These are phyloP conservation scores for Penicillium sp. DNA, from an alignment of 2,329 filamentous ascomycete species.

Conservation along the genomic window DNA sequence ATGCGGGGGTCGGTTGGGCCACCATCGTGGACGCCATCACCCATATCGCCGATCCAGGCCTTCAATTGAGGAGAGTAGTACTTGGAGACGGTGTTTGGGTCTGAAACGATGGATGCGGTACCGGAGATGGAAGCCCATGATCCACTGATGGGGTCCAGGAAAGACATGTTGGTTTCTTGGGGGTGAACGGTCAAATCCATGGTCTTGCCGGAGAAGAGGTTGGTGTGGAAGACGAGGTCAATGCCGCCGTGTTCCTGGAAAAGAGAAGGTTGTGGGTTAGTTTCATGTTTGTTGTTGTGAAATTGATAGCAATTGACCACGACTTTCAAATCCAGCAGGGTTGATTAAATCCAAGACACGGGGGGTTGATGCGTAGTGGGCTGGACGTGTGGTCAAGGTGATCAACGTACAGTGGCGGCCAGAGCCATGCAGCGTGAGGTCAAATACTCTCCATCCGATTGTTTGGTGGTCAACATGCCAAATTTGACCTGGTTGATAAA, in stretches of 20 bases:
- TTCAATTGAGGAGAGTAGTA: slow-evolving; percentile 69
- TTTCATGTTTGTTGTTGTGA: not conserved
- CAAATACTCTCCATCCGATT: slow-evolving; percentile 57
- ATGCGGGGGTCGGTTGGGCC: slow-evolving; percentile 76
- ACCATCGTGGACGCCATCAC: slow-evolving; percentile 76
- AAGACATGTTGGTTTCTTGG: slow-evolving; percentile 70
- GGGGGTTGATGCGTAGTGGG: no score
- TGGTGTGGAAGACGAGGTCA: slow-evolving; percentile 85
- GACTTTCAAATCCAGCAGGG: no score
- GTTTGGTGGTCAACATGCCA: slow-evolving; percentile 78
- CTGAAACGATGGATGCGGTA: slow-evolving; percentile 61
- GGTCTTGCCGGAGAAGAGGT: slow-evolving; percentile 84
- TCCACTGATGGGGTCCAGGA: slow-evolving; percentile 63
- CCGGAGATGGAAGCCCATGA: slow-evolving; percentile 88
- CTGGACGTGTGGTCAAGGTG: not conserved
- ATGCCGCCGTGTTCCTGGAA: slow-evolving; percentile 66
- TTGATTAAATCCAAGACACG: no score
- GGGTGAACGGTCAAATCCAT: slow-evolving; percentile 68
- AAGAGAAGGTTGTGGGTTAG: not conserved
- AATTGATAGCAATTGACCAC: not conserved
- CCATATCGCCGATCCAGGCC: slow-evolving; percentile 81
- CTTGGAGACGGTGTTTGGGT: slow-evolving; percentile 63
- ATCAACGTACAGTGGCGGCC: slow-evolving; percentile 60
- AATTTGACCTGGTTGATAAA: slow-evolving; percentile 74
- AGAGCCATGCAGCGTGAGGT: slow-evolving; percentile 83